A percentile compares a stretch with the other conserved stretches of the same genome.
These are phyloP conservation scores for Gaultheria prostrata DNA, from an alignment of 148 eudicot genomes.

Conservation along the genomic window DNA sequence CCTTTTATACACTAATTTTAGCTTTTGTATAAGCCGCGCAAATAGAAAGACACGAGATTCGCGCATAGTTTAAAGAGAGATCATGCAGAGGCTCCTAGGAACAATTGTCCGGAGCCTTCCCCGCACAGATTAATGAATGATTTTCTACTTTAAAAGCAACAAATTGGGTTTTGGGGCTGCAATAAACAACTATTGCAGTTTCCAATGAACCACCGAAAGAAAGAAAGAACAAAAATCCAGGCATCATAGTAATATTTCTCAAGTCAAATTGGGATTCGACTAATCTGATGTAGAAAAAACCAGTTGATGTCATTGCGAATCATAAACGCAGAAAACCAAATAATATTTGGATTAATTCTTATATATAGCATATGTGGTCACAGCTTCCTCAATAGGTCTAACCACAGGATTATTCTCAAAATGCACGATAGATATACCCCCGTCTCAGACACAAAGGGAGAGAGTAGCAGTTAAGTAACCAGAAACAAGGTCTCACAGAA, in stretches of 20 bases:
- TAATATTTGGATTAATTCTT: neutral
- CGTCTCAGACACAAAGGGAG: neutral
- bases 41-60: neutral
- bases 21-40: neutral
- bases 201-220: neutral
- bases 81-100: neutral
- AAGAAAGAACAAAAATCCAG: neutral
- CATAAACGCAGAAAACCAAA: neutral
- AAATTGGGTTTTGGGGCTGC: neutral
- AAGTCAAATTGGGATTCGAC: neutral
- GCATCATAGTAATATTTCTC: neutral
- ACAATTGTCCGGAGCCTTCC: neutral
- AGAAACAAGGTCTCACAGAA: neutral
- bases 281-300: neutral
- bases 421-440: neutral
- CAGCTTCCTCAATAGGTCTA: neutral
- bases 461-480: neutral
- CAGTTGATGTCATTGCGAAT: neutral
- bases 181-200: neutral
- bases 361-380: neutral
- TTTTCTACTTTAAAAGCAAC: neutral
- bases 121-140: neutral
- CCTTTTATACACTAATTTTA: neutral
- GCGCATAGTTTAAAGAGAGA: neutral
- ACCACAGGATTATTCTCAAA: conserved; percentile 14